A percentile compares a stretch with the other conserved stretches of the same genome.
phyloP scores from a whole-genome alignment of 2,329 filamentous ascomycete species.

The Botryotinia convoluta region DNA sequence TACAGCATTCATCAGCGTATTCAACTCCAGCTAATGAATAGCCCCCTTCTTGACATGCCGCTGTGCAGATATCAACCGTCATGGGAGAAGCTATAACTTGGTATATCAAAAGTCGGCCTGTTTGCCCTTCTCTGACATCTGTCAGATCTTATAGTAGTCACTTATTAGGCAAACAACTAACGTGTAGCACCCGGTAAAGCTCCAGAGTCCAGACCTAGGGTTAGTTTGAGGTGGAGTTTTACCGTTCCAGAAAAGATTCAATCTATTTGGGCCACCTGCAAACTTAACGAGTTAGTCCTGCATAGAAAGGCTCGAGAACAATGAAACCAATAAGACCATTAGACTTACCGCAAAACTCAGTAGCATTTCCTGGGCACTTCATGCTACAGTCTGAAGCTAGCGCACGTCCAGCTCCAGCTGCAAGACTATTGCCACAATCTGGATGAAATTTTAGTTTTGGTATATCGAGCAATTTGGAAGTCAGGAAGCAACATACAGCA shows the following conservation, averaged over 20 bases:
- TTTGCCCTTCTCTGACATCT: constrained; percentile 25
- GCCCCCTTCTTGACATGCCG: constrained; percentile 28
- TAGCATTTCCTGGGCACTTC: constrained; percentile 35
- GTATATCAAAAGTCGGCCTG: constrained; percentile 26
- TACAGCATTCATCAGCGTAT: constrained; percentile 46
- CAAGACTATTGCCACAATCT: constrained; percentile 31
- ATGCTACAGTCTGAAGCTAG: constrained; percentile 30
- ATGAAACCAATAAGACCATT: not conserved
- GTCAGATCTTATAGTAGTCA: not conserved
- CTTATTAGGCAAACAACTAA: constrained; percentile 18
- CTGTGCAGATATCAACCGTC: constrained; percentile 30
- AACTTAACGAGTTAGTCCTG: not conserved
- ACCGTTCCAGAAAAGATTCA: constrained; percentile 37
- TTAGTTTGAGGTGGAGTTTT: constrained; percentile 29
- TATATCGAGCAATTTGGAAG: constrained; percentile 12
- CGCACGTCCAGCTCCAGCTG: constrained; percentile 22
- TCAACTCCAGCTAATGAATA: constrained; percentile 46
- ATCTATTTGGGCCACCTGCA: constrained; percentile 30
- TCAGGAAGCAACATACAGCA: constrained; percentile 32
- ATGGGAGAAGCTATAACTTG: constrained; percentile 19
- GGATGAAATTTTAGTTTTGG: constrained; percentile 1
- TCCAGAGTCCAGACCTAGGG: constrained; percentile 23
- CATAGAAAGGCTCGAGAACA: not conserved
- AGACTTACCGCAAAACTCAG: constrained; percentile 38
- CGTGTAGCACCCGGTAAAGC: constrained; percentile 32